Evolutionary conservation across 441 rosid species (phyloP), one percentile per base, ranked within the genome.

Genomic region (Sinapis alba): DNA sequence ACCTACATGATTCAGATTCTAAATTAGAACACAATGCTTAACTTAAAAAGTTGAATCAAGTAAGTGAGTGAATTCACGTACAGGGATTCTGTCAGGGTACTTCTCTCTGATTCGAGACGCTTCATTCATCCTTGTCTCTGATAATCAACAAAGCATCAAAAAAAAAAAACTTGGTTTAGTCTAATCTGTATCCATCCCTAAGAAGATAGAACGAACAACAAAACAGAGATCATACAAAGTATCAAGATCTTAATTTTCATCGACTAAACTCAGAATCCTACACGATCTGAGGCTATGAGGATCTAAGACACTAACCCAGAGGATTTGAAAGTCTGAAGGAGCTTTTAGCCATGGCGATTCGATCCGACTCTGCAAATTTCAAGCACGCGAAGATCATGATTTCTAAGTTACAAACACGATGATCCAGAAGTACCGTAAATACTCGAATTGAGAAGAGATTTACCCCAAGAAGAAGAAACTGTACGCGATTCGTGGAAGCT

Each of bases 31-130:
- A 76, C 63, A 76, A 18, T 41, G 54, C 43, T 16, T 23, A 57
- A 11, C 59, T 20, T 11, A 30, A 19, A 30, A 19, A 5, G 16
- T 7, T 3, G n/a, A 10, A 56, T 26, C n/a, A 18, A 43, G 10
- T 1, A 18, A 43, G 10, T 1, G 23, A 12, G 13, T 26, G 43
- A 64, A 0, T 30, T 1, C 6, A 0, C 47, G 27, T 85, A 94
- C 99, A 0, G 97, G 98, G 32, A 94, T 87, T 87, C 99, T 88
- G 58, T 94, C 99, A 0, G 98, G 97, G 74, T 94, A 94, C 78
- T 92, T 94, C 77, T 94, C 99, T 78, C 97, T 86, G 79, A 94
- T 94, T 20, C 98, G 94, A 19, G 32, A 4, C 32, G 32, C 32
- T 28, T 28, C 32, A 28, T 28, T 28, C 32, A 28, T 28, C 32